These are phyloP conservation scores for Polytrichum commune DNA, from an alignment of 225 moss, liverwort and hornwort genomes.

Conservation along the genomic window DNA sequence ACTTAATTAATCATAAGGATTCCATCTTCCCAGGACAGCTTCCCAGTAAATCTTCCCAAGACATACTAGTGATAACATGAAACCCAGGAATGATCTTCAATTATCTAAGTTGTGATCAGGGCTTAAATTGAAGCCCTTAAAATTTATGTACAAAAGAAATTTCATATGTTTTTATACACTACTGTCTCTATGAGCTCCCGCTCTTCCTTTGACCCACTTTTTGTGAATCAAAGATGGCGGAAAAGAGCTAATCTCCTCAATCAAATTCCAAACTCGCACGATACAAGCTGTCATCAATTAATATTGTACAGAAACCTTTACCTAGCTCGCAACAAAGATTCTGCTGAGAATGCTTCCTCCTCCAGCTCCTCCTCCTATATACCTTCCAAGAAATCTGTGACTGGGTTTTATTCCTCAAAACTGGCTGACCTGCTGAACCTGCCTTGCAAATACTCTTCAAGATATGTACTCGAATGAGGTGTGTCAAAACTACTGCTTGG, in stretches of 20 bases:
- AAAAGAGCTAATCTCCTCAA: slow-evolving; percentile 11
- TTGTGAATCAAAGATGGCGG: slow-evolving; percentile 34
- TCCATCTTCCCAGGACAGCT: no score
- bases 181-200: slow-evolving; percentile 17
- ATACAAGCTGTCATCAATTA: neutral
- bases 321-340: slow-evolving; percentile 1
- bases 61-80: no score
- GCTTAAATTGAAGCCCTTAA: slow-evolving; percentile 2
- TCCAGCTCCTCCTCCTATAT: neutral
- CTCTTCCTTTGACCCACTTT: slow-evolving; percentile 35
- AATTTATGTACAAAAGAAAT: slow-evolving; percentile 13
- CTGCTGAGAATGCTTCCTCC: neutral
- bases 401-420: slow-evolving; percentile 36
- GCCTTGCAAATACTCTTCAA: slow-evolving; percentile 34
- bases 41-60: no score
- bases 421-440: slow-evolving; percentile 31
- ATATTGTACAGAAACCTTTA: slow-evolving; percentile 1
- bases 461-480: slow-evolving; percentile 35
- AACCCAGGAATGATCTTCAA: no score
- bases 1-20: no score
- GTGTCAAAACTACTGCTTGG: slow-evolving; percentile 26
- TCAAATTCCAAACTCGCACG: neutral
- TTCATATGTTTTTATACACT: no score
- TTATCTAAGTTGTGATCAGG: no score
- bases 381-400: no score